Conservation (phyloP, 1,284 basidiomycete genomes). For the Sanghuangporus sanghuang region DNA sequence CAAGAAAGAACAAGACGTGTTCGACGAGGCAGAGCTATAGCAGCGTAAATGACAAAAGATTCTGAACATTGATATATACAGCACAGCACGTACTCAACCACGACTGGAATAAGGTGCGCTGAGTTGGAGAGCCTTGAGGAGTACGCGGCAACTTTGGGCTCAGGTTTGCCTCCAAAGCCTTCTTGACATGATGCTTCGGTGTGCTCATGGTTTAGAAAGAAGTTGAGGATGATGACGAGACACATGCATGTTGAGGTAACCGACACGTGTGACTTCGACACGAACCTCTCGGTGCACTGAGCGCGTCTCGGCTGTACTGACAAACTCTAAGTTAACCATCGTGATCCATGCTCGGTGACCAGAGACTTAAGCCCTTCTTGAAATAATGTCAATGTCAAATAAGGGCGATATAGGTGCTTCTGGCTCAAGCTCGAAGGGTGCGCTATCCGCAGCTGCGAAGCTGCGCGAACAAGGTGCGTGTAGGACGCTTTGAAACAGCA, state of each 20-base stretch:
- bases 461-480: conserved; percentile 18
- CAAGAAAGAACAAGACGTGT: conserved; percentile 16
- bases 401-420: conserved; percentile 1
- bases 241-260: neutral
- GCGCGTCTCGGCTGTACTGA: neutral
- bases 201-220: conserved; percentile 1
- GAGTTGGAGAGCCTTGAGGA: neutral
- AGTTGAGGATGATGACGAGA: neutral
- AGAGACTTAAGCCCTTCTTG: neutral
- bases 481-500: neutral
- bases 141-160: conserved; percentile 1
- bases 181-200: conserved; percentile 5
- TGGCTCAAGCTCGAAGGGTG: neutral
- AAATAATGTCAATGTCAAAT: neutral
- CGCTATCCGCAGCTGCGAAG: conserved; percentile 15
- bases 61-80: neutral
- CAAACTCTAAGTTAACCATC: neutral
- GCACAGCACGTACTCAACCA: conserved; percentile 10
- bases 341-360: neutral
- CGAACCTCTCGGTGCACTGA: neutral
- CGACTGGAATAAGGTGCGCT: conserved; percentile 14
- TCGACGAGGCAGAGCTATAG: conserved; percentile 13
- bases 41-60: neutral
- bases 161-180: conserved; percentile 10
- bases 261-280: conserved; percentile 3